Conservation (phyloP, 441 rosid genomes). For the Daphne laureola region DNA sequence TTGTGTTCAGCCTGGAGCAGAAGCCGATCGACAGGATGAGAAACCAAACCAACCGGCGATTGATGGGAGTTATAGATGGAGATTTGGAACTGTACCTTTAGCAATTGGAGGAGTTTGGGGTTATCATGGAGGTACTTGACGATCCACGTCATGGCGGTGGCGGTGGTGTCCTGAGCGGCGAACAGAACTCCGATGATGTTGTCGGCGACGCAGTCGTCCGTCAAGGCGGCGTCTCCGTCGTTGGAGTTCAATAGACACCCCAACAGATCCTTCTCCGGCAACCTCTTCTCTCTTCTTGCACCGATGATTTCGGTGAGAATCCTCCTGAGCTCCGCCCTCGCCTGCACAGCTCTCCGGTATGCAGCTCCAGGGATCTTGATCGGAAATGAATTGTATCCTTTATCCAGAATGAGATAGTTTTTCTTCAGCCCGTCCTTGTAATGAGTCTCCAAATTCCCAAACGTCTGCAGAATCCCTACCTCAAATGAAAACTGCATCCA, state of each 20-base stretch:
- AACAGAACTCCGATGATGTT: slow-evolving; percentile 68
- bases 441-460: slow-evolving; percentile 43
- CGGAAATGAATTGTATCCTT: slow-evolving; percentile 63
- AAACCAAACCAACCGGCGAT: no score
- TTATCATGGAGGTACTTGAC: slow-evolving; percentile 63
- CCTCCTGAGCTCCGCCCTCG: slow-evolving; percentile 42
- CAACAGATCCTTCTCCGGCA: slow-evolving; percentile 35
- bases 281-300: slow-evolving; percentile 46
- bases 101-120: slow-evolving; percentile 56
- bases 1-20: slow-evolving; percentile 49
- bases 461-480: slow-evolving; percentile 48
- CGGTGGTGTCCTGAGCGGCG: slow-evolving; percentile 73
- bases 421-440: slow-evolving; percentile 41
- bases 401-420: slow-evolving; percentile 42
- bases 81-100: no score
- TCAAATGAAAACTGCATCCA: slow-evolving; percentile 53
- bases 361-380: slow-evolving; percentile 49
- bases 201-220: slow-evolving; percentile 46
- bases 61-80: no score
- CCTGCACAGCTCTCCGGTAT: slow-evolving; percentile 48
- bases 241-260: slow-evolving; percentile 41
- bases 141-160: slow-evolving; percentile 67
- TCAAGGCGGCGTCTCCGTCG: slow-evolving; percentile 25
- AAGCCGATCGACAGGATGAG: no score
- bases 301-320: slow-evolving; percentile 39